These are phyloP conservation scores for Dunaliella primolecta DNA, from an alignment of 139 green algal genomes.

Conservation along the genomic window DNA sequence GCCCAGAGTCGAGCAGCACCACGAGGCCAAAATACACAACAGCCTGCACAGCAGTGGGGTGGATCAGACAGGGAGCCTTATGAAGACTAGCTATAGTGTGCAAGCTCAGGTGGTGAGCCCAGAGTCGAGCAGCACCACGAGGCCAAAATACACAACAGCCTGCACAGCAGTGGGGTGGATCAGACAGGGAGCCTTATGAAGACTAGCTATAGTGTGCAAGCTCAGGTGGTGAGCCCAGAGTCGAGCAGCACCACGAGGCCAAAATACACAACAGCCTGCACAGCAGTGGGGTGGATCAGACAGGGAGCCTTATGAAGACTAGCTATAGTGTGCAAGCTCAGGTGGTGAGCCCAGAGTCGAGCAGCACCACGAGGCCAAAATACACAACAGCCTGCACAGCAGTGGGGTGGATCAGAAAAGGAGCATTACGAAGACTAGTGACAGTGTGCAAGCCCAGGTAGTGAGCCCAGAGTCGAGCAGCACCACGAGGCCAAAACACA, in stretches of 20 bases:
- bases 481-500: conserved; percentile 40
- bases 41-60: too few species aligned
- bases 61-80: too few species aligned
- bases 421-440: too few species aligned
- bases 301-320: too few species aligned
- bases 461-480: conserved; percentile 49
- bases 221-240: conserved; percentile 28
- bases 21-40: conserved; percentile 36
- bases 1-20: conserved; percentile 48
- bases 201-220: neutral
- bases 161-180: too few species aligned
- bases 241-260: conserved; percentile 43
- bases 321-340: conserved; percentile 4
- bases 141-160: conserved; percentile 37
- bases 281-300: too few species aligned
- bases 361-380: conserved; percentile 29
- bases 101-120: conserved; percentile 31
- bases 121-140: conserved; percentile 44
- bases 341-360: conserved; percentile 48
- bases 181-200: too few species aligned
- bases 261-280: conserved; percentile 41
- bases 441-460: conserved; percentile 12
- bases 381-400: conserved; percentile 43
- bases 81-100: too few species aligned
- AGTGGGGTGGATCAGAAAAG: too few species aligned